phyloP scores from a whole-genome alignment of 2,329 filamentous ascomycete genomes.

The Aplosporella prunicola region DNA sequence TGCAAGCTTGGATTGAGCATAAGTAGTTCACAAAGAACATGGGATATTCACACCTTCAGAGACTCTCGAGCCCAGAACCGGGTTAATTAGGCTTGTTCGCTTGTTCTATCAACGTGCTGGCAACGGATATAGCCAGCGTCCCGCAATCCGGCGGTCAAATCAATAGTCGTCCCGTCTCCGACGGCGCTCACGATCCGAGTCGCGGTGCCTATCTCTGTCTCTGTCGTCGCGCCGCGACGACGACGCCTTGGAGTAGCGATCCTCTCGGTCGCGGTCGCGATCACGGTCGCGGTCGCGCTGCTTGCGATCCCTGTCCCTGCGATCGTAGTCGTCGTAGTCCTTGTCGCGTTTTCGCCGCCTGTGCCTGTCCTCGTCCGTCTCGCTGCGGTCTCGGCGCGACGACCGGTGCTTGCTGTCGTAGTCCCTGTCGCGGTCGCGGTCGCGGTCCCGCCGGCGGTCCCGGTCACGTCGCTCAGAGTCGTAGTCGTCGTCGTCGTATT shows the following conservation, averaged over 20 bases:
- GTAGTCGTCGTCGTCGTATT: slow-evolving; percentile 9
- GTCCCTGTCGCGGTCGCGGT: slow-evolving; percentile 11
- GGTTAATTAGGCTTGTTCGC: too few species aligned
- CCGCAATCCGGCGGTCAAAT: too few species aligned
- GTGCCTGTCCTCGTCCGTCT: slow-evolving; percentile 5
- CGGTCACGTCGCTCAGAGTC: slow-evolving; percentile 8
- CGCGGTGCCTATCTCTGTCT: slow-evolving; percentile 3
- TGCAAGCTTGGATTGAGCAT: too few species aligned
- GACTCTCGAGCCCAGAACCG: too few species aligned
- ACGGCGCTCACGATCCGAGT: slow-evolving; percentile 5
- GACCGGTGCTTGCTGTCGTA: slow-evolving; percentile 13
- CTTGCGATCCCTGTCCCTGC: slow-evolving; percentile 3
- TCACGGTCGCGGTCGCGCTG: slow-evolving; percentile 4
- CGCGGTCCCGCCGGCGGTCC: slow-evolving; percentile 8
- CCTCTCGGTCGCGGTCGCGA: slow-evolving; percentile 2
- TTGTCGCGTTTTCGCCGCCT: slow-evolving; percentile 1
- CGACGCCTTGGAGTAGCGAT: slow-evolving; percentile 3
- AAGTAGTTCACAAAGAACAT: too few species aligned
- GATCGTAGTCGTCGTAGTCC: slow-evolving; percentile 9
- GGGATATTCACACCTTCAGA: too few species aligned
- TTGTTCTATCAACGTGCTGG: too few species aligned
- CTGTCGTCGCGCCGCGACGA: slow-evolving; percentile 4
- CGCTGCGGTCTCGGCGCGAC: slow-evolving; percentile 12
- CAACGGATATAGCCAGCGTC: too few species aligned
- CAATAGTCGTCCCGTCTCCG: slow-evolving; percentile 5